These are phyloP conservation scores for Plasmodium gallinaceum DNA, from an alignment of 169 alveolate genomes.

Conservation along the genomic window DNA sequence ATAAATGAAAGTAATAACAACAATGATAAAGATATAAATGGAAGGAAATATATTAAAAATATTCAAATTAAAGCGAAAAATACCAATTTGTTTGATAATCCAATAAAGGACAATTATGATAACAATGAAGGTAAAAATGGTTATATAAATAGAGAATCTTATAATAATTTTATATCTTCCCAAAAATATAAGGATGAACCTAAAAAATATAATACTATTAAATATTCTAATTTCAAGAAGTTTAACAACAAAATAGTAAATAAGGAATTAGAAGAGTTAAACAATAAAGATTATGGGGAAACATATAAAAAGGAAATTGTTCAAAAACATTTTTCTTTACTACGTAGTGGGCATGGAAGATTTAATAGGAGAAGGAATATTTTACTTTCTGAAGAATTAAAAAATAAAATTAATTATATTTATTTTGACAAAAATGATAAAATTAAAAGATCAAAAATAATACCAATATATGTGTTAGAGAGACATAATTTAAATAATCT, in stretches of 20 bases:
- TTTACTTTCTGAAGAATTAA: conserved; percentile 56
- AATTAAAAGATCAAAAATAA: conserved; percentile 44
- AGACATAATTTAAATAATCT: conserved; percentile 59
- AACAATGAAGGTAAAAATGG: not conserved
- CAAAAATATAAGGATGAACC: not conserved
- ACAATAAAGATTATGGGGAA: conserved; percentile 20
- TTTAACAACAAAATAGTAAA: conserved; percentile 11
- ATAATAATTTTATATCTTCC: not conserved
- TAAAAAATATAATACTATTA: not conserved
- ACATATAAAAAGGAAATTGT: conserved; percentile 48
- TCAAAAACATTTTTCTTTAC: conserved; percentile 44
- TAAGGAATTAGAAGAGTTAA: conserved; percentile 19
- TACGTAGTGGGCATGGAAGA: conserved; percentile 50
- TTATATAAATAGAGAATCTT: not conserved
- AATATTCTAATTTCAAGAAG: conserved; percentile 3
- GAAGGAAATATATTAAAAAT: not conserved
- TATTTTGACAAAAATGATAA: conserved; percentile 63
- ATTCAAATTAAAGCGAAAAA: not conserved
- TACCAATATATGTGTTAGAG: conserved; percentile 69
- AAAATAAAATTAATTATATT: conserved; percentile 55
- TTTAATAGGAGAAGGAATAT: conserved; percentile 46
- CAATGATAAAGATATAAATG: not conserved
- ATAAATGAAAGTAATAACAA: not conserved
- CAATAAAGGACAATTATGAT: not conserved
- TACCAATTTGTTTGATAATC: not conserved